Evolutionary conservation across 2,329 filamentous ascomycete species (phyloP), one percentile per base, ranked within the genome.

Genomic region (Corinectria fuckeliana): DNA sequence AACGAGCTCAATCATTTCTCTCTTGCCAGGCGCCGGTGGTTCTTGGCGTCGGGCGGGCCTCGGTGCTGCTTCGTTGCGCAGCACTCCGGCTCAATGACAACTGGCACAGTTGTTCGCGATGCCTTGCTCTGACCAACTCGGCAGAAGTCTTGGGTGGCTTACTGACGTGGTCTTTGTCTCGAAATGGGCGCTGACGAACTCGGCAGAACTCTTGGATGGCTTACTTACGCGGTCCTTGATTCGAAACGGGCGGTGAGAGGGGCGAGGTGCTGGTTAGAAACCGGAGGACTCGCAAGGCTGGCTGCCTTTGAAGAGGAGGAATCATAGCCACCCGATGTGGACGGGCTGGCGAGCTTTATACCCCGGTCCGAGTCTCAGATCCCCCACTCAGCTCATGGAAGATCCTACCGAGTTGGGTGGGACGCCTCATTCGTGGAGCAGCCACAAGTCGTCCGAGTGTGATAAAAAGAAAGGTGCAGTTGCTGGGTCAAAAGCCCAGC

Each of bases 401-500:
- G 14, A 18, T 28, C n/a, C 18, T 30, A 28, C 39, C 55, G 49
- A 28, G 42, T 25, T 28, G 16, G 8, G 14, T 21, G 16, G 30
- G 44, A 56, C 38, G 5, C 30, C 53, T 21, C 23, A 53, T 50
- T 49, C 38, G 38, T 36, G 47, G 18, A 45, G 44, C 25, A 21
- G 50, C 41, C 34, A 45, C n/a, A 55, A 49, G n/a, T 44, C n/a
- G 26, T n/a, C 18, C 49, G 44, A 53, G 23, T 61, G 51, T 25
- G 51, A 51, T 50, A 59, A 55, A 4, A 54, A 51, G 50, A 59
- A 55, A 4, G 18, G 16, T 32, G 9, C 32, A 16, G 10, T 44
- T 41, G 55, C 56, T 58, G 55, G 50, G 39, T 25, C n/a, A n/a
- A 32, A 48, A 16, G n/a, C 49, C 38, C 30, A 60, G 48, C 61